Evolutionary conservation across 192 early-diverging fungal genomes (phyloP).

Genomic region (Thoreauomyces humboldtii): DNA sequence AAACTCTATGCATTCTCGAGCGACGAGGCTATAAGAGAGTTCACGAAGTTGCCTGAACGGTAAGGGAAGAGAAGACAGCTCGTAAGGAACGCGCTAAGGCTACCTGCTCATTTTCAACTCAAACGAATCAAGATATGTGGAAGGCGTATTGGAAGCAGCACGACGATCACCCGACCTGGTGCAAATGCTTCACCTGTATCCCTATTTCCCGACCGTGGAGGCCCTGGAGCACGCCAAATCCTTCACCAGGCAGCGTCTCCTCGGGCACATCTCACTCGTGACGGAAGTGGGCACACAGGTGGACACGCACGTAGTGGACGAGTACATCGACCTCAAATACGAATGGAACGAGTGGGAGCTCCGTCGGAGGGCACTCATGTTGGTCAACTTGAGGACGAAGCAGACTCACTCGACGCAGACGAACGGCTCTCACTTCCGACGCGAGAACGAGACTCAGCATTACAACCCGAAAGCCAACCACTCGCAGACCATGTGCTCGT

Average conservation of each 20-base stretch:
- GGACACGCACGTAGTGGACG: constrained; percentile 59
- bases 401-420: constrained; percentile 56
- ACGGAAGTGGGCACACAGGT: constrained; percentile 56
- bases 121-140: constrained; percentile 43
- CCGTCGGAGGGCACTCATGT: constrained; percentile 52
- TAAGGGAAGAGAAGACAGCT: constrained; percentile 9
- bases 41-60: constrained; percentile 47
- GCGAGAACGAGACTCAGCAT: constrained; percentile 58
- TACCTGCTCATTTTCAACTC: too few relatives aligned
- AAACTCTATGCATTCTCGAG: constrained; percentile 47
- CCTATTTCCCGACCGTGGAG: constrained; percentile 61
- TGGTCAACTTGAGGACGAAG: constrained; percentile 59
- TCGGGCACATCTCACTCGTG: constrained; percentile 55
- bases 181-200: constrained; percentile 56
- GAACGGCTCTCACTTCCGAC: constrained; percentile 40
- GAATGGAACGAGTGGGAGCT: constrained; percentile 66
- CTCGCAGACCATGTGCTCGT: constrained; percentile 45
- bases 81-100: not conserved
- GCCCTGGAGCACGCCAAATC: constrained; percentile 55
- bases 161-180: constrained; percentile 43
- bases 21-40: constrained; percentile 39
- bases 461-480: constrained; percentile 48
- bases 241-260: constrained; percentile 48
- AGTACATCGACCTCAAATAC: constrained; percentile 48
- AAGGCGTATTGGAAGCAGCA: constrained; percentile 46